A percentile compares a stretch with the other conserved stretches of the same genome.
Conservation (phyloP, 495 filamentous ascomycete genomes). For the Annulohypoxylon moriforme region DNA sequence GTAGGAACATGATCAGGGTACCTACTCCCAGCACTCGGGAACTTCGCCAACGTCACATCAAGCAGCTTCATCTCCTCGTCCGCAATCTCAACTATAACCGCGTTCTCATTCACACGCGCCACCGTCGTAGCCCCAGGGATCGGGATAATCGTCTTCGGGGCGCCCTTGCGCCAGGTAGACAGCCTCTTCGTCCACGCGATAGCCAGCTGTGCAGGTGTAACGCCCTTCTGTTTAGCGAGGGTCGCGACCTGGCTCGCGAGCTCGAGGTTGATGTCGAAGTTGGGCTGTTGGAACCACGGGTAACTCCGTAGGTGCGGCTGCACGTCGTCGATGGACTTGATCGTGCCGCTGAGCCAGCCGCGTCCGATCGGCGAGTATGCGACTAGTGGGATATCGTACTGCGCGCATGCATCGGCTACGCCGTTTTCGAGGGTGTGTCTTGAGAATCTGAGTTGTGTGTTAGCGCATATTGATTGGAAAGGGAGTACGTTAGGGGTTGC, state of each 20-base stretch:
- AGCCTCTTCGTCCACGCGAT: constrained; percentile 73
- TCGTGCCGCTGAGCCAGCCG: constrained; percentile 66
- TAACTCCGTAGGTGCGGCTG: constrained; percentile 51
- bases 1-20: constrained; percentile 51
- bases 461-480: constrained; percentile 64
- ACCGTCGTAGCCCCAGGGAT: constrained; percentile 78
- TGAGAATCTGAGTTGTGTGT: constrained; percentile 61
- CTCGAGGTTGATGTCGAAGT: constrained; percentile 78
- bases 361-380: constrained; percentile 58
- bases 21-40: constrained; percentile 56
- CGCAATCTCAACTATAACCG: constrained; percentile 54
- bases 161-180: constrained; percentile 62
- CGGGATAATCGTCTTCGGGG: constrained; percentile 78
- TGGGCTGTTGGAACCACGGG: constrained; percentile 75
- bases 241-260: constrained; percentile 73
- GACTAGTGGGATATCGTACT: constrained; percentile 79
- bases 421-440: constrained; percentile 69
- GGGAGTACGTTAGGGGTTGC: constrained; percentile 63
- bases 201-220: constrained; percentile 80
- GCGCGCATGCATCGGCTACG: constrained; percentile 74
- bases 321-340: constrained; percentile 71
- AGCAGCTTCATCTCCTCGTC: constrained; percentile 64
- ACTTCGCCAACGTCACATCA: constrained; percentile 56
- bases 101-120: constrained; percentile 63
- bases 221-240: constrained; percentile 75